Base-by-base conservation (phyloP, 2,329 filamentous ascomycete genomes). In the Fusarium dimerum region DNA sequence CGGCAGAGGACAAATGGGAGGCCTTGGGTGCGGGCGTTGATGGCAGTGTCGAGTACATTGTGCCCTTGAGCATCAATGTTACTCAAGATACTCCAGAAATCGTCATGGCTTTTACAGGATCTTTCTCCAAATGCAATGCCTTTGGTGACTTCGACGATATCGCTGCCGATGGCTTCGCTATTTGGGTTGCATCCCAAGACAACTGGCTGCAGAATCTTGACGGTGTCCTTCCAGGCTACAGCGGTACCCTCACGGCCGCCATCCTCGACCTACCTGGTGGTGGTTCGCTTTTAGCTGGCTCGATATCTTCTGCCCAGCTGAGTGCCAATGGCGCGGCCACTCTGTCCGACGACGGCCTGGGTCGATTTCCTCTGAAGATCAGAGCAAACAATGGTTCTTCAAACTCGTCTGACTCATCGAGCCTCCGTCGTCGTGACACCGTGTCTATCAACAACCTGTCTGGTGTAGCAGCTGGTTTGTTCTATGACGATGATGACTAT, bases 121-220 rank as follows among this genome's bases (percentile, higher is more conserved):
- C 84, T 54, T 99, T 99, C 70, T 80, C 82, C 15, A 77, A 85
- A 48, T 84, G 96, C 55, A 80, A 87, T 29, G 82, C 80, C 0
- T 93, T 91, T 62, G 84, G 76, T 36, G 77, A 78, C 57, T 86
- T 86, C 59, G 70, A 78, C 7, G 81, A 84, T 10, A 78, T 86
- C 29, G 65, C 80, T 9, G 88, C 86, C 1, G 73, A 84, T 46
- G 92, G 92, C 2, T 91, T 99, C 65, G 93, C 91, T 13, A 79
- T 97, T 38, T 99, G 94, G 94, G 87, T 97, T 8, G 90, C 90
- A 3, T 95, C 92, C 4, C 79, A 82, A 56, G 81, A 79, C 52
- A 94, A 94, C 68, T 99, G 94, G 94, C 78, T 99, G 15, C 85
- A 91, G 66, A 94, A 95, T 61, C 74, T 97, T 16, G 71, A 85